Conservation (phyloP, 805 yeast species). For the Yarrowia osloensis region DNA sequence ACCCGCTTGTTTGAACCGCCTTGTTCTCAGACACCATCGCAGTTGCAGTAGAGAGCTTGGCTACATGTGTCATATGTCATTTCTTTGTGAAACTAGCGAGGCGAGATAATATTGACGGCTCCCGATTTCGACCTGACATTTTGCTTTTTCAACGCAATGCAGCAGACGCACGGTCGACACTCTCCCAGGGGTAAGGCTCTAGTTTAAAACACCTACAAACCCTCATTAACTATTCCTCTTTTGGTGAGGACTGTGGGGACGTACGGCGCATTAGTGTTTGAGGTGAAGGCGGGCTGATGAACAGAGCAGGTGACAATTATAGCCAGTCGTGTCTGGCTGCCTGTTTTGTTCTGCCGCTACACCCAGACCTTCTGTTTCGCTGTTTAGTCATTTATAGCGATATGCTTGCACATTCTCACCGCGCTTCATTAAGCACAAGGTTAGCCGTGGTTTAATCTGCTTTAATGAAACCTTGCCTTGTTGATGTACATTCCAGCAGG, state of each 20-base stretch:
- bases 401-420: too few relatives aligned
- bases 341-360: too few relatives aligned
- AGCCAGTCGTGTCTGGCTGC: too few relatives aligned
- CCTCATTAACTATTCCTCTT: constrained; percentile 5
- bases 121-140: too few relatives aligned
- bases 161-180: neutral
- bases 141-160: neutral
- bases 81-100: neutral
- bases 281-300: neutral
- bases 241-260: constrained; percentile 4
- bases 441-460: neutral
- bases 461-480: neutral
- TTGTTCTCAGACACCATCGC: neutral
- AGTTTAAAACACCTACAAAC: neutral
- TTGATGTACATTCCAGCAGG: neutral
- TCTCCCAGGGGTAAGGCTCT: neutral
- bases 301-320: too few relatives aligned
- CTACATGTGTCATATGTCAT: neutral
- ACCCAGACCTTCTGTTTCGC: too few relatives aligned
- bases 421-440: constrained; percentile 3
- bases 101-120: too few relatives aligned
- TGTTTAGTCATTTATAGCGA: too few relatives aligned
- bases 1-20: too few relatives aligned
- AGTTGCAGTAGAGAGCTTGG: neutral
- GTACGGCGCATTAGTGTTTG: constrained; percentile 1